These are phyloP conservation scores for Botrytis squamosa DNA, from an alignment of 2,329 filamentous ascomycete genomes.

Conservation along the genomic window DNA sequence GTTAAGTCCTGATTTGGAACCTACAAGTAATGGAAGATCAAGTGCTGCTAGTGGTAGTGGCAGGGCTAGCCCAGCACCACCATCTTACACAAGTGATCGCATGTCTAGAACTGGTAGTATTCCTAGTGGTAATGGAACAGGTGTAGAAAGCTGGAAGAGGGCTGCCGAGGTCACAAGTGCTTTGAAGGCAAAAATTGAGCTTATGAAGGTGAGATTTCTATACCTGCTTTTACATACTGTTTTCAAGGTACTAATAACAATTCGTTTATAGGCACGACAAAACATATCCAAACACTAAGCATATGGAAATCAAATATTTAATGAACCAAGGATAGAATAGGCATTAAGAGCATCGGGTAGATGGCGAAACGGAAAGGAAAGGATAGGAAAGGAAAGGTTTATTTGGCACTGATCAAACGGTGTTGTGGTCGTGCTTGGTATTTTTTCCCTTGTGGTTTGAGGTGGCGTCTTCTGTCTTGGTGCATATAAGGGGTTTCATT, in stretches of 20 bases:
- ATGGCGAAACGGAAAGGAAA: constrained; percentile 17
- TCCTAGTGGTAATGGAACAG: constrained; percentile 47
- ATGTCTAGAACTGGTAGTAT: constrained; percentile 30
- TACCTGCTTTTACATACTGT: not conserved
- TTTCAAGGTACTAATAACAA: constrained; percentile 17
- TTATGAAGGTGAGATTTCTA: constrained; percentile 76
- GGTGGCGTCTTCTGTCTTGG: constrained; percentile 18
- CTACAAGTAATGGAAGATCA: constrained; percentile 34
- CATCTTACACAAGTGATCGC: constrained; percentile 32
- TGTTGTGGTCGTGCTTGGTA: constrained; percentile 23
- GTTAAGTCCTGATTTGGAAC: constrained; percentile 36
- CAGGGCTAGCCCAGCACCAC: constrained; percentile 36
- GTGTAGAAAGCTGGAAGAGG: constrained; percentile 91
- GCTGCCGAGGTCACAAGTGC: constrained; percentile 98
- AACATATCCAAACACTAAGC: constrained; percentile 46
- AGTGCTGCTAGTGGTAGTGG: constrained; percentile 39
- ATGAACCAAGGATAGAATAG: constrained; percentile 11
- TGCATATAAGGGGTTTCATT: constrained; percentile 13
- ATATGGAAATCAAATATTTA: constrained; percentile 12
- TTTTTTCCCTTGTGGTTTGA: constrained; percentile 15
- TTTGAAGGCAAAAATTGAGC: constrained; percentile 93
- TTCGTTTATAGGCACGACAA: constrained; percentile 47
- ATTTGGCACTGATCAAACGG: constrained; percentile 20
- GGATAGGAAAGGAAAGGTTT: constrained; percentile 12
- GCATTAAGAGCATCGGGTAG: constrained; percentile 9